A percentile compares a stretch with the other conserved stretches of the same genome.
Evolutionary conservation across 2,329 filamentous ascomycete species (phyloP).

Genomic region (Aspergillus sp.): DNA sequence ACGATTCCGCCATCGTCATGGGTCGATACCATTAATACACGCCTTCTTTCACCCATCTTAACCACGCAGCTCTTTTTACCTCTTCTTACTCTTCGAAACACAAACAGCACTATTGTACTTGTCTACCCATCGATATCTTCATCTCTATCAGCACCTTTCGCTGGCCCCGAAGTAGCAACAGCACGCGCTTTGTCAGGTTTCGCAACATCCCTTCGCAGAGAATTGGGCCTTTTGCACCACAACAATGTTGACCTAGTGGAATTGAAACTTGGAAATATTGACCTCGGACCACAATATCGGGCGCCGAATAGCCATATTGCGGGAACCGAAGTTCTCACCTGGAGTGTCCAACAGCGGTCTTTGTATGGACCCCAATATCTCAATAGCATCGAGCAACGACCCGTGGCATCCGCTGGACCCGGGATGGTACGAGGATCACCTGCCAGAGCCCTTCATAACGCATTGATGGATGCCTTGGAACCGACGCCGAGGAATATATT

Average conservation of each 20-base stretch:
- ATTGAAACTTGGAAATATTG: slow-evolving; percentile 87
- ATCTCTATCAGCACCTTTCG: slow-evolving; percentile 44
- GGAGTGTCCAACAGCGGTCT: slow-evolving; percentile 59
- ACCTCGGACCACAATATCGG: slow-evolving; percentile 66
- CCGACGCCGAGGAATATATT: slow-evolving; percentile 40
- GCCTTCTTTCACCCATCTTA: slow-evolving; percentile 84
- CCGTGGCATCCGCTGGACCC: slow-evolving; percentile 39
- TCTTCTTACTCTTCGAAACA: slow-evolving; percentile 63
- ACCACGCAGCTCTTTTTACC: slow-evolving; percentile 88
- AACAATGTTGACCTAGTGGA: slow-evolving; percentile 72
- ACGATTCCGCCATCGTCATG: slow-evolving; percentile 81
- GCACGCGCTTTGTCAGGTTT: slow-evolving; percentile 85
- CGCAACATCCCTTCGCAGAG: slow-evolving; percentile 73
- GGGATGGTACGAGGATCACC: slow-evolving; percentile 62
- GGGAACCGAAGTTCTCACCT: slow-evolving; percentile 58
- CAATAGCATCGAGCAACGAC: slow-evolving; percentile 44
- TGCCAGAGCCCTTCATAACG: slow-evolving; percentile 76
- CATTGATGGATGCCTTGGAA: slow-evolving; percentile 86
- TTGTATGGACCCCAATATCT: slow-evolving; percentile 42
- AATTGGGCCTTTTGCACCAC: slow-evolving; percentile 68
- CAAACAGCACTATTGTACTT: slow-evolving; percentile 47
- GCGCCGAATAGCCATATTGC: slow-evolving; percentile 42
- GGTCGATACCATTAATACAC: slow-evolving; percentile 88
- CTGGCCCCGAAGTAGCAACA: slow-evolving; percentile 79
- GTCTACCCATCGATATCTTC: slow-evolving; percentile 47